Evolutionary conservation across 2,329 filamentous ascomycete species (phyloP), one percentile per base, ranked within the genome.

Genomic region (Zymoseptoria tritici): DNA sequence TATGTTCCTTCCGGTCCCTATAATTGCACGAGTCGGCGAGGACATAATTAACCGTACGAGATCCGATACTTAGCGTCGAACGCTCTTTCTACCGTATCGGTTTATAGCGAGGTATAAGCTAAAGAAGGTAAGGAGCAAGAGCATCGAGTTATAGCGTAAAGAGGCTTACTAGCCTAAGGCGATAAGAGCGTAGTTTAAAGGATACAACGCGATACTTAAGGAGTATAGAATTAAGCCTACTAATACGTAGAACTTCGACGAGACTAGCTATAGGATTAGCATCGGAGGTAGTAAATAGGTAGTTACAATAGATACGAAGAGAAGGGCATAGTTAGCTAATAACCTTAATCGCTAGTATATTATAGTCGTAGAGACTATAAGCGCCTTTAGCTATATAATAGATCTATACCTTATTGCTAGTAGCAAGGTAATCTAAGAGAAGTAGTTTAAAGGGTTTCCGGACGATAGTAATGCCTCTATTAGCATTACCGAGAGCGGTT

Each of bases 251-350:
- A 53, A 53, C 51, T 53, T 53, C 16, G 16, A 53, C 16, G 16
- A 53, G 22, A 53, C 51, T 26, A 26, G 51, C 51, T 53, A 7
- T n/a, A 11, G 22, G 20, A 53, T 53, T 53, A 53, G 51, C n/a
- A 53, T 53, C 22, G 22, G 51, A 22, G 22, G 51, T 16, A 24
- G 22, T 26, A 26, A 53, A 21, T 53, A 53, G 51, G 51, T 53
- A 24, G 51, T 53, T 22, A 53, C 31, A 53, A 53, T 53, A 53
- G 51, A 53, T 53, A 53, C 8, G 22, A 53, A 53, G 51, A 53
- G 51, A 53, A 53, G 51, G 51, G 51, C 22, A 21, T 53, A 53
- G 51, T 53, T 26, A 22, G 19, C 51, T n/a, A 53, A 26, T 26
- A 26, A 53, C 6, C 51, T 53, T 53, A 53, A 53, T 26, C 9